These are phyloP conservation scores for Zasmidium citrigriseum DNA, from an alignment of 2,329 filamentous ascomycete genomes.

Conservation along the genomic window DNA sequence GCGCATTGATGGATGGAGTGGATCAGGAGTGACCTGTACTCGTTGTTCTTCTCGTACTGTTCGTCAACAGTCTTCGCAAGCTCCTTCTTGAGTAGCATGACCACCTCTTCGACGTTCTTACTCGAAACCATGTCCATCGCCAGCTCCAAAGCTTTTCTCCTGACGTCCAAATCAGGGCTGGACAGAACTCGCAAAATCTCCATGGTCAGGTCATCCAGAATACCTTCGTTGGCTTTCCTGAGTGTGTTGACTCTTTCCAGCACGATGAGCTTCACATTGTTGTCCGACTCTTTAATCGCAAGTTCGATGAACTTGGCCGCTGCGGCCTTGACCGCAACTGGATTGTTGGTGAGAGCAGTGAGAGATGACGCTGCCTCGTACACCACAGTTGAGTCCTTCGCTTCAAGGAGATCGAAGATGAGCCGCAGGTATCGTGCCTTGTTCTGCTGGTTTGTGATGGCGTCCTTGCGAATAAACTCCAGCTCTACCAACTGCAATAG, in stretches of 20 bases:
- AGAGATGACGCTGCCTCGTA: slow-evolving; percentile 97
- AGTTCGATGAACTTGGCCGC: slow-evolving; percentile 95
- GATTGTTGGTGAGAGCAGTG: slow-evolving; percentile 91
- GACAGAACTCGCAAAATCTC: slow-evolving; percentile 93
- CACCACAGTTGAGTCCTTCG: slow-evolving; percentile 88
- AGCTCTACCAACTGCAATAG: slow-evolving; percentile 89
- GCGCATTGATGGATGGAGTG: slow-evolving; percentile 97
- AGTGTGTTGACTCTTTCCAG: slow-evolving; percentile 89
- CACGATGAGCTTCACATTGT: slow-evolving; percentile 98
- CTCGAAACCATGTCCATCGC: slow-evolving; percentile 97
- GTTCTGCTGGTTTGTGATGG: slow-evolving; percentile 89
- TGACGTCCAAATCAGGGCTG: slow-evolving; percentile 93
- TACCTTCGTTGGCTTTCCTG: slow-evolving; percentile 82
- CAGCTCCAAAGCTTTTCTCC: slow-evolving; percentile 85
- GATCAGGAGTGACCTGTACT: slow-evolving; percentile 92
- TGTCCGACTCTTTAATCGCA: slow-evolving; percentile 95
- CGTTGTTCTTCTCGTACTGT: slow-evolving; percentile 96
- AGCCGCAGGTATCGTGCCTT: slow-evolving; percentile 92
- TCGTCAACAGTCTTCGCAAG: slow-evolving; percentile 96
- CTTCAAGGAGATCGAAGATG: slow-evolving; percentile 95
- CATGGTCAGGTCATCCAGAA: slow-evolving; percentile 93
- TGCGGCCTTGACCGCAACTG: slow-evolving; percentile 95
- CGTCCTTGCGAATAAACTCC: slow-evolving; percentile 97
- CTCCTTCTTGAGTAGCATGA: slow-evolving; percentile 95
- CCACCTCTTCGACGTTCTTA: slow-evolving; percentile 97